phyloP scores from a whole-genome alignment of 1,284 basidiomycete species.

The Tilletia walkeri region DNA sequence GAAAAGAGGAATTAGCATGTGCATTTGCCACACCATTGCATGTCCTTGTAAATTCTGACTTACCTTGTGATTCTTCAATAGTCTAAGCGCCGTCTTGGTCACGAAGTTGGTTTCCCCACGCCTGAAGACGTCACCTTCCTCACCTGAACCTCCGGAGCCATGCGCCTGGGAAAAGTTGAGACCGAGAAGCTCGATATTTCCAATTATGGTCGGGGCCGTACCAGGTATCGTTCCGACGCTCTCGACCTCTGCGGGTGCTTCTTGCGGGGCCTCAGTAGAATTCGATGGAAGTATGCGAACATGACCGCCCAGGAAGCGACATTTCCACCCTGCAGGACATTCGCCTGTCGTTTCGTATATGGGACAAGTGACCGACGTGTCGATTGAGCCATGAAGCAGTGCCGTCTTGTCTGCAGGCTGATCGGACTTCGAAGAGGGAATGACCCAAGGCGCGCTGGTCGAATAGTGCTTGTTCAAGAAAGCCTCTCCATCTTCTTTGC shows the following conservation, averaged over 20 bases:
- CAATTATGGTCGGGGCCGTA: not conserved
- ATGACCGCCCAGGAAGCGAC: constrained; percentile 83
- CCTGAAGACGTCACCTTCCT: constrained; percentile 56
- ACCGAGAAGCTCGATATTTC: not conserved
- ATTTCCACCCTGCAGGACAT: constrained; percentile 84
- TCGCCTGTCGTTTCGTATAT: constrained; percentile 71
- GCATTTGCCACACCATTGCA: constrained; percentile 10
- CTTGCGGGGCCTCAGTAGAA: not conserved
- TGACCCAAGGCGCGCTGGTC: constrained; percentile 21
- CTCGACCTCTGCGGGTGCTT: not conserved
- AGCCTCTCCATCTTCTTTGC: constrained; percentile 16
- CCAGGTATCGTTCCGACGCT: constrained; percentile 11
- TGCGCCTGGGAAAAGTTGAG: constrained; percentile 46
- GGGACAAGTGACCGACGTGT: constrained; percentile 61
- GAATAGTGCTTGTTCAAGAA: constrained; percentile 37
- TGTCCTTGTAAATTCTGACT: constrained; percentile 64
- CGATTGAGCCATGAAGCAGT: constrained; percentile 46
- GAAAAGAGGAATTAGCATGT: constrained; percentile 25
- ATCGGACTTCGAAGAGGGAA: not conserved
- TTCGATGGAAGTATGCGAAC: constrained; percentile 22
- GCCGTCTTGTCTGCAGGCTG: not conserved
- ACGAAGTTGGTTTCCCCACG: constrained; percentile 3
- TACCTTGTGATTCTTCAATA: constrained; percentile 56
- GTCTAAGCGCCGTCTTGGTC: constrained; percentile 24
- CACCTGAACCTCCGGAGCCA: constrained; percentile 65